phyloP scores from a whole-genome alignment of 73 alveolate species.

The Paramecium primaurelia region DNA sequence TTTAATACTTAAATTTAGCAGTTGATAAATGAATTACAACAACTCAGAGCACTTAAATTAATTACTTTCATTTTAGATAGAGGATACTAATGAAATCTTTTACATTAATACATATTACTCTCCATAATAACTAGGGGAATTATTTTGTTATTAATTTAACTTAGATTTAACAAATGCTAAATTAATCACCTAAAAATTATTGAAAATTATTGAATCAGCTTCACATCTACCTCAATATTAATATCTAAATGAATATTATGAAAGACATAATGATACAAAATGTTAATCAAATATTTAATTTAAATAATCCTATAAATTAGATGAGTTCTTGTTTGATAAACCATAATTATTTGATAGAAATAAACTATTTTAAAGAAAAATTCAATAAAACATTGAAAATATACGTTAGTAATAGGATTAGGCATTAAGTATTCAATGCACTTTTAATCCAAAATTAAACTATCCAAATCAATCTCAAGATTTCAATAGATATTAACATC shows the following conservation, averaged over 20 bases:
- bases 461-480: not conserved
- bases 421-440: not conserved
- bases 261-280: not conserved
- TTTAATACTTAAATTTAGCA: not conserved
- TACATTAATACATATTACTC: not conserved
- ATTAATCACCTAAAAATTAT: not conserved
- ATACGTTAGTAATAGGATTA: not conserved
- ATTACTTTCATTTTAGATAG: not conserved
- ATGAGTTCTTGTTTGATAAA: not conserved
- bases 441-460: not conserved
- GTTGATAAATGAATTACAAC: not conserved
- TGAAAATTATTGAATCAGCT: not conserved
- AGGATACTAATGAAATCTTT: not conserved
- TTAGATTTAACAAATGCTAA: not conserved
- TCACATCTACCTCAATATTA: not conserved
- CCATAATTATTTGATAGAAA: not conserved
- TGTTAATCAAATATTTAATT: not conserved
- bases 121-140: not conserved
- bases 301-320: not conserved
- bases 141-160: not conserved
- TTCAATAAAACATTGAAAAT: not conserved
- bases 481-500: not conserved
- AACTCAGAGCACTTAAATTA: not conserved
- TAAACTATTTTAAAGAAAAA: not conserved
- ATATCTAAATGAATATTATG: not conserved